phyloP scores from a whole-genome alignment of 257 asterid species.

The Ligustrum vulgare region DNA sequence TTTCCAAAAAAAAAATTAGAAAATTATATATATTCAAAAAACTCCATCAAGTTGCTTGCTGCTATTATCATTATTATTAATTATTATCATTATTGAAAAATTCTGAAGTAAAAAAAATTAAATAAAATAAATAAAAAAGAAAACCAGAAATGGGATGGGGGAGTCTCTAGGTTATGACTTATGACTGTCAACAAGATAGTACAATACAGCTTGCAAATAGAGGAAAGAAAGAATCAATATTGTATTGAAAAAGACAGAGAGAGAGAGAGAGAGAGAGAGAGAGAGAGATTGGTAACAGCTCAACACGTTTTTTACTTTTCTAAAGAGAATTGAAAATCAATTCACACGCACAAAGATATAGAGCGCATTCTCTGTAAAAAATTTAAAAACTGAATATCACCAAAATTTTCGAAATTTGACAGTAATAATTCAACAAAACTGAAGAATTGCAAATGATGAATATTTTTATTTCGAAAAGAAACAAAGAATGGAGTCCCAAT shows the following conservation, averaged over 20 bases:
- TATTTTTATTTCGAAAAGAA: neutral
- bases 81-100: neutral
- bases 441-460: neutral
- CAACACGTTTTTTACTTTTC: constrained; percentile 52
- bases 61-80: neutral
- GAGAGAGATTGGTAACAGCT: constrained; percentile 43
- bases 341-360: constrained; percentile 17
- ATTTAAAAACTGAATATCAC: neutral
- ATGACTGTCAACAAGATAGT: constrained; percentile 26
- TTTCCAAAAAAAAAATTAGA: no score
- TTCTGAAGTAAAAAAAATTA: constrained; percentile 9
- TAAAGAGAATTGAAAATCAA: constrained; percentile 22
- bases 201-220: constrained; percentile 33
- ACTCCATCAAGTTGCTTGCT: no score
- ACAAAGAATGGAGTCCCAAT: neutral
- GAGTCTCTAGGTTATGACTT: neutral
- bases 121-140: no score
- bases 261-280: constrained; percentile 11
- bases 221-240: neutral
- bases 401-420: neutral
- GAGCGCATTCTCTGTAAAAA: constrained; percentile 18
- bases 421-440: neutral
- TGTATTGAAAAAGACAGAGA: neutral
- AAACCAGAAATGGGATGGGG: neutral
- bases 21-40: no score